phyloP scores from a whole-genome alignment of 2,329 filamentous ascomycete genomes.

The Colletotrichum destructivum region DNA sequence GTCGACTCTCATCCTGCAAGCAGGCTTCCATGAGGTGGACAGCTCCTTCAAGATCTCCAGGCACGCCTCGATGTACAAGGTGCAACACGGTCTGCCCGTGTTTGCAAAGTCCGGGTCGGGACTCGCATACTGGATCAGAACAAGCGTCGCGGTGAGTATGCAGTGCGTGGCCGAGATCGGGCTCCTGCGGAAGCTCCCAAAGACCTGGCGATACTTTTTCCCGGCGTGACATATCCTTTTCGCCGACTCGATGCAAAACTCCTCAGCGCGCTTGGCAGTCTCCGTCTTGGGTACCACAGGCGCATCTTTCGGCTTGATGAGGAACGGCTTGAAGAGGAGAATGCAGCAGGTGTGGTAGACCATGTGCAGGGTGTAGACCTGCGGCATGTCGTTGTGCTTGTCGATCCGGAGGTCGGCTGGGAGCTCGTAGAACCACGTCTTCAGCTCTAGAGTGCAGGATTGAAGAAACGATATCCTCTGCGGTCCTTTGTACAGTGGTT shows the following conservation, averaged over 20 bases:
- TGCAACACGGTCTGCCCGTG: conserved; percentile 37
- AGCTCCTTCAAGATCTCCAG: conserved; percentile 34
- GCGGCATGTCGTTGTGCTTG: conserved; percentile 45
- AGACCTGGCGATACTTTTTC: conserved; percentile 51
- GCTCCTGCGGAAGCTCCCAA: conserved; percentile 53
- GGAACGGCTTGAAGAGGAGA: conserved; percentile 51
- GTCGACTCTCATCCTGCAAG: conserved; percentile 23
- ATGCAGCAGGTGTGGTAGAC: conserved; percentile 53
- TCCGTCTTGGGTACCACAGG: conserved; percentile 6
- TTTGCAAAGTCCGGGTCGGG: conserved; percentile 33
- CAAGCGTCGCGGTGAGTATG: conserved; percentile 51
- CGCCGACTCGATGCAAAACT: conserved; percentile 45
- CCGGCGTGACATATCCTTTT: conserved; percentile 47
- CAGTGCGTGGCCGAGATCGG: conserved; percentile 55
- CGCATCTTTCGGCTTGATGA: conserved; percentile 13
- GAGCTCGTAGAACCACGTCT: conserved; percentile 54
- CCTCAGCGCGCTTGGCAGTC: conserved; percentile 17
- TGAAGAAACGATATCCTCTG: conserved; percentile 49
- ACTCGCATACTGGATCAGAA: conserved; percentile 43
- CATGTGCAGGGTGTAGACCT: conserved; percentile 53
- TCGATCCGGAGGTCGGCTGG: conserved; percentile 50
- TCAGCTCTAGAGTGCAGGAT: conserved; percentile 51
- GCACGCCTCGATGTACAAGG: conserved; percentile 37
- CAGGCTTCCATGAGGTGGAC: conserved; percentile 35
- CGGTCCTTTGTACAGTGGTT: conserved; percentile 43